Percentiles rank a stretch among this genome's conserved stretches.
Conservation (phyloP, 2,329 filamentous ascomycete genomes). For the Biscogniauxia marginata region DNA sequence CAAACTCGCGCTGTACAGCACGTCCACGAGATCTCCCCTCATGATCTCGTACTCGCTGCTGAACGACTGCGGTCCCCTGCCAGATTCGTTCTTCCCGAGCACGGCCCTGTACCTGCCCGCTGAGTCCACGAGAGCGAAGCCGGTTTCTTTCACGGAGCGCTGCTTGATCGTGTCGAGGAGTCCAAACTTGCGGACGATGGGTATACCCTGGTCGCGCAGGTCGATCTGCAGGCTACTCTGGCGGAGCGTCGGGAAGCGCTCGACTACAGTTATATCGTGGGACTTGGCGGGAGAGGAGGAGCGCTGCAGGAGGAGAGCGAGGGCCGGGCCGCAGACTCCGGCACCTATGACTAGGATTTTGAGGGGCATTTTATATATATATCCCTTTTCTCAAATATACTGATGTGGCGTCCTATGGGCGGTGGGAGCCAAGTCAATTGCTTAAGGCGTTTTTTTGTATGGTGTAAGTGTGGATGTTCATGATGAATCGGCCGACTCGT, state of each 20-base stretch:
- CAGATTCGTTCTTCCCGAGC: conserved; percentile 38
- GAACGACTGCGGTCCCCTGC: too few relatives aligned
- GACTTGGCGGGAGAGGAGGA: too few relatives aligned
- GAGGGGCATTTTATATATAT: conserved; percentile 23
- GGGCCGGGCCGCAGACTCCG: conserved; percentile 42
- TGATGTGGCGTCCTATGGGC: background rate
- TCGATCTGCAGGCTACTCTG: conserved; percentile 28
- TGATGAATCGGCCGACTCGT: too few relatives aligned
- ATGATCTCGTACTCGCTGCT: conserved; percentile 49
- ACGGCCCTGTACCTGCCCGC: conserved; percentile 36
- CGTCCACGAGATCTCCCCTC: conserved; percentile 43
- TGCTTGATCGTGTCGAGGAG: conserved; percentile 37
- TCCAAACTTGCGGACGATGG: conserved; percentile 29
- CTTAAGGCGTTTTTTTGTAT: too few relatives aligned
- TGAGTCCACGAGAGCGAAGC: conserved; percentile 40
- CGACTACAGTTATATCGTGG: conserved; percentile 29
- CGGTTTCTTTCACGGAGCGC: conserved; percentile 40
- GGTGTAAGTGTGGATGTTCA: too few relatives aligned
- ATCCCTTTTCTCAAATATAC: too few relatives aligned
- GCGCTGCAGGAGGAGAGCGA: conserved; percentile 40
- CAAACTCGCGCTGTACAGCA: too few relatives aligned
- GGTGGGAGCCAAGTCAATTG: too few relatives aligned
- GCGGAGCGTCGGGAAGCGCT: conserved; percentile 25
- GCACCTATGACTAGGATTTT: conserved; percentile 47
- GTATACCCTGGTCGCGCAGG: conserved; percentile 24